Evolutionary conservation across 1,284 basidiomycete species (phyloP).

Genomic region (Laetiporus sulphureus): DNA sequence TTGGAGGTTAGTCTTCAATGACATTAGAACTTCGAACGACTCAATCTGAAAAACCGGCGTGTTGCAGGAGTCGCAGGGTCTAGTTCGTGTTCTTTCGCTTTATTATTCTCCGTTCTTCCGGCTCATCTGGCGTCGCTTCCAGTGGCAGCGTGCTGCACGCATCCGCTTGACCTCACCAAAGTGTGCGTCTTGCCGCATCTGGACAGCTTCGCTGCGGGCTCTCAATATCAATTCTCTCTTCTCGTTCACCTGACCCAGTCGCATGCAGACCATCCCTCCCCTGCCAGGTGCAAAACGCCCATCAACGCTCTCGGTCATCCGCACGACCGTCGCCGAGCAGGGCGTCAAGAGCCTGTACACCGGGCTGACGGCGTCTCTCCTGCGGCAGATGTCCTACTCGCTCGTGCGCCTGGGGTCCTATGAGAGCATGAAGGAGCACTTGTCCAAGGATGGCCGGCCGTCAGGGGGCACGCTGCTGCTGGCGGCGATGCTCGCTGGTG

Average conservation of each 20-base stretch:
- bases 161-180: conserved; percentile 83
- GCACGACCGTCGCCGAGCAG: conserved; percentile 46
- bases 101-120: conserved; percentile 3
- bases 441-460: conserved; percentile 43
- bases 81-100: conserved; percentile 56
- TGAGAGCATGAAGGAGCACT: conserved; percentile 62
- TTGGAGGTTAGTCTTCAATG: conserved; percentile 52
- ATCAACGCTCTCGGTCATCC: conserved; percentile 53
- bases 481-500: conserved; percentile 69
- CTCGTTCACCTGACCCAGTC: conserved; percentile 33
- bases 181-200: conserved; percentile 46
- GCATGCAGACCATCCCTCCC: conserved; percentile 68
- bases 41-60: background rate
- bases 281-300: conserved; percentile 37
- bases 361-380: conserved; percentile 77
- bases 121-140: conserved; percentile 10
- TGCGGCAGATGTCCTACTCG: conserved; percentile 91
- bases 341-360: conserved; percentile 75
- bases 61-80: conserved; percentile 68
- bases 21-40: background rate
- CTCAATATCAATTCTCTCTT: background rate
- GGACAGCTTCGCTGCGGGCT: background rate
- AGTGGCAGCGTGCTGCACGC: conserved; percentile 86
- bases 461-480: conserved; percentile 50
- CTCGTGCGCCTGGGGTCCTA: conserved; percentile 83